phyloP scores from a whole-genome alignment of 2,329 filamentous ascomycete species.

The Bipolaris zeicola region DNA sequence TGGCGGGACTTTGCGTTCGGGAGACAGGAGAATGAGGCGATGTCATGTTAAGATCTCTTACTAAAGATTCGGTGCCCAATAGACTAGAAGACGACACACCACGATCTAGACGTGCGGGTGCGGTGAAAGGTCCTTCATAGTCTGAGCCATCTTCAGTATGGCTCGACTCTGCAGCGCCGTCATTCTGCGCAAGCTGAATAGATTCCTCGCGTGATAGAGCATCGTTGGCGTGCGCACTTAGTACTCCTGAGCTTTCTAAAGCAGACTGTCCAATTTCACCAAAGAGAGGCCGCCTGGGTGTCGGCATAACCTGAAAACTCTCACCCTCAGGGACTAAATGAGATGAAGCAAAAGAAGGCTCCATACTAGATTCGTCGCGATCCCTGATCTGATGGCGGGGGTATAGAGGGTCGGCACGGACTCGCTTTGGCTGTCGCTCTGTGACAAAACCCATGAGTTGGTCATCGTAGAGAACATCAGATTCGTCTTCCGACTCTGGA shows the following conservation, averaged over 20 bases:
- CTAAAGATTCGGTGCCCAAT: conserved; percentile 55
- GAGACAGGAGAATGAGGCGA: conserved; percentile 51
- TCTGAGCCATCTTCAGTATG: conserved; percentile 18
- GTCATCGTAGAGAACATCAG: conserved; percentile 37
- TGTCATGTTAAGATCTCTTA: conserved; percentile 57
- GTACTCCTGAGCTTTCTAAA: conserved; percentile 58
- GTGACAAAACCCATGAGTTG: conserved; percentile 40
- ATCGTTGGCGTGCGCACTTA: conserved; percentile 42
- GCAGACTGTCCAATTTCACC: conserved; percentile 65
- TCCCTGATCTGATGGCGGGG: conserved; percentile 49
- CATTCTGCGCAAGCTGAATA: conserved; percentile 8
- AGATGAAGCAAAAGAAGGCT: conserved; percentile 46
- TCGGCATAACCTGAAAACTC: conserved; percentile 36
- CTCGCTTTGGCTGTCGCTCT: conserved; percentile 52
- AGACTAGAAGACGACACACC: conserved; percentile 49
- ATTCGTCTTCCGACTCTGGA: conserved; percentile 36
- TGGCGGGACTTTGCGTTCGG: conserved; percentile 40
- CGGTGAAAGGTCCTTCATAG: conserved; percentile 20
- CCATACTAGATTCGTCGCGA: conserved; percentile 46
- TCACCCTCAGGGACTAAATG: conserved; percentile 36
- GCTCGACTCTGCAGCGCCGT: conserved; percentile 10
- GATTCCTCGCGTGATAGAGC: conserved; percentile 34
- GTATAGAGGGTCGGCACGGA: conserved; percentile 48
- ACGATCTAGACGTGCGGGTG: conserved; percentile 30
- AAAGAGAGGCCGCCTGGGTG: conserved; percentile 53